phyloP scores from a whole-genome alignment of 2,329 filamentous ascomycete genomes.

The Nigrospora oryzae region DNA sequence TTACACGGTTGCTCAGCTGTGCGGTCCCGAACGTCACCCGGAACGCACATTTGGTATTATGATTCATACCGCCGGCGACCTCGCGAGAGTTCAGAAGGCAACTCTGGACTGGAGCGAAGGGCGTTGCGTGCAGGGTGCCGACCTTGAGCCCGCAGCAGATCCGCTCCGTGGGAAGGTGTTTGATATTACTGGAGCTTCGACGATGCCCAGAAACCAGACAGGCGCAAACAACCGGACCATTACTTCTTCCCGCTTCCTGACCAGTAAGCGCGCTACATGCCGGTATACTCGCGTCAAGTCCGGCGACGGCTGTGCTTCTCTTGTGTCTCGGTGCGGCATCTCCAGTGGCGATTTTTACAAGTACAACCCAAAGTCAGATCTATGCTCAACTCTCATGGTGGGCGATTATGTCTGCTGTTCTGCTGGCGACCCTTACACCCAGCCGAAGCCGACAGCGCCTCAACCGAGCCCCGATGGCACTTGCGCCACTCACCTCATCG shows the following conservation, averaged over 20 bases:
- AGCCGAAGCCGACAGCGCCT: conserved; percentile 4
- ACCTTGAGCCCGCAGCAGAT: no score
- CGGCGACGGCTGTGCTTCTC: not conserved
- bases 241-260: no score
- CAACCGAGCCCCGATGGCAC: conserved; percentile 22
- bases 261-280: no score
- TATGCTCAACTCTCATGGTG: conserved; percentile 9
- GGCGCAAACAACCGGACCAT: no score
- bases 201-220: no score
- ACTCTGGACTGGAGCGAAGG: not conserved
- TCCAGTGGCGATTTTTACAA: conserved; percentile 25
- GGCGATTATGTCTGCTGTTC: conserved; percentile 29
- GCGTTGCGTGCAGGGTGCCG: no score
- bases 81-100: conserved; percentile 1
- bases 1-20: not conserved
- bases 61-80: conserved; percentile 1
- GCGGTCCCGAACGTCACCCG: no score
- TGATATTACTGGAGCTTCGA: no score
- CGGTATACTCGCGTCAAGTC: no score
- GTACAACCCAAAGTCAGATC: conserved; percentile 20
- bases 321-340: conserved; percentile 30
- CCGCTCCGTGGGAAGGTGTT: no score
- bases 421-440: conserved; percentile 9
- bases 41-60: conserved; percentile 3
- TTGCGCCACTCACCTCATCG: conserved; percentile 16